Percentiles rank a stretch among this genome's conserved stretches.
These are phyloP conservation scores for Passiflora organensis DNA, from an alignment of 345 rosid species.

Conservation along the genomic window DNA sequence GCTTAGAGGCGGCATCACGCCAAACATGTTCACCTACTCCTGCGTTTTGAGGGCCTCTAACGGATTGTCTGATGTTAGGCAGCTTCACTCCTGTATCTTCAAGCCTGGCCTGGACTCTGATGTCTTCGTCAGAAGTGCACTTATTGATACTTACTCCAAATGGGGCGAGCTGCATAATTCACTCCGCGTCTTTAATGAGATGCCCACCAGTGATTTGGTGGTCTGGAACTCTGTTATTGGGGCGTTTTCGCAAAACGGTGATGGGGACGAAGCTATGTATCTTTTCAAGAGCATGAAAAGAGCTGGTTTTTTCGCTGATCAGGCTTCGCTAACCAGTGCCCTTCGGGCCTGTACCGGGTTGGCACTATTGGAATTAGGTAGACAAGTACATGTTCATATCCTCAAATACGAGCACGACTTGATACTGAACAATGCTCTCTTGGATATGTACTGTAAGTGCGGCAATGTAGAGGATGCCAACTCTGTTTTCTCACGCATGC, in stretches of 20 bases:
- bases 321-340: constrained; percentile 55
- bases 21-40: constrained; percentile 62
- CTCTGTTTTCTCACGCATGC: constrained; percentile 39
- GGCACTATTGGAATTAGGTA: constrained; percentile 55
- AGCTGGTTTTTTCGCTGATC: constrained; percentile 46
- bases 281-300: constrained; percentile 64
- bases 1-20: constrained; percentile 51
- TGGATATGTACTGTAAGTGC: constrained; percentile 76
- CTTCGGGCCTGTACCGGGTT: constrained; percentile 63
- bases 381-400: constrained; percentile 66
- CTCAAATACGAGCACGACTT: constrained; percentile 56
- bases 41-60: constrained; percentile 54
- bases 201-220: constrained; percentile 52
- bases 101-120: constrained; percentile 63
- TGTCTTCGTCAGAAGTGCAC: constrained; percentile 61
- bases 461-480: constrained; percentile 62
- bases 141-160: constrained; percentile 60
- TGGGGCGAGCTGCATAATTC: constrained; percentile 41
- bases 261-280: constrained; percentile 44
- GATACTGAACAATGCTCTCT: constrained; percentile 58
- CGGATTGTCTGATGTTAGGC: constrained; percentile 32
- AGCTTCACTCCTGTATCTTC: constrained; percentile 48
- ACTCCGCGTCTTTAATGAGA: constrained; percentile 43
- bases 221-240: constrained; percentile 79
- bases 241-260: constrained; percentile 62